Evolutionary conservation across 208 protist genomes (phyloP).

Genomic region (Wallacemonas sp.): DNA sequence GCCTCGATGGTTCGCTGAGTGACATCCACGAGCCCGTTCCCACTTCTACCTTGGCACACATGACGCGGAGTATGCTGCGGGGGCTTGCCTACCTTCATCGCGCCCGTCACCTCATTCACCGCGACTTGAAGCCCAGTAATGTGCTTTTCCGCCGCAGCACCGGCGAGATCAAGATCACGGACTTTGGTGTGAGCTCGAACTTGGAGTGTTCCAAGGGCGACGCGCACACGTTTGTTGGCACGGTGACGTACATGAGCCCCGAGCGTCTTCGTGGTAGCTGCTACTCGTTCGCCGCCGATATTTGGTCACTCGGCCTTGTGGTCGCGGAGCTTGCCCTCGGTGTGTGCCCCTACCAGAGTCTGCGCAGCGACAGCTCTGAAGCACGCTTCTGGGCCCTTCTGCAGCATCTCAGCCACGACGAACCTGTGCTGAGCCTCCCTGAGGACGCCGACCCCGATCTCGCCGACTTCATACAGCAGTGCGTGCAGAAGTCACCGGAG

Average conservation of each 20-base stretch:
- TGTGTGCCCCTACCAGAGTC: constrained; percentile 64
- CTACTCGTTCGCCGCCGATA: constrained; percentile 91
- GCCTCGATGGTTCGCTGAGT: constrained; percentile 87
- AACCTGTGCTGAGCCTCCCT: constrained; percentile 57
- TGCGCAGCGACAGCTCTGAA: constrained; percentile 60
- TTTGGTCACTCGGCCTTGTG: constrained; percentile 92
- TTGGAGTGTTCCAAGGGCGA: constrained; percentile 84
- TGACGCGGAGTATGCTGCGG: constrained; percentile 78
- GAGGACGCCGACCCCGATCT: constrained; percentile 44
- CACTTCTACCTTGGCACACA: constrained; percentile 43
- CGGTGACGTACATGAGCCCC: constrained; percentile 94
- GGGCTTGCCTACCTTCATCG: constrained; percentile 90
- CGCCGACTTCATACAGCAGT: constrained; percentile 66
- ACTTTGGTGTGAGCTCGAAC: constrained; percentile 93
- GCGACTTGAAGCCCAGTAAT: constrained; percentile 98
- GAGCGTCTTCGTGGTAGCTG: constrained; percentile 86
- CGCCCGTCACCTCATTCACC: constrained; percentile 91
- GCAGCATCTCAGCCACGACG: constrained; percentile 68
- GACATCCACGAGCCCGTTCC: constrained; percentile 58
- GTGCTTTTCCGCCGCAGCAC: constrained; percentile 90
- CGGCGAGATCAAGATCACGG: constrained; percentile 89
- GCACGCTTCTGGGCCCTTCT: constrained; percentile 84
- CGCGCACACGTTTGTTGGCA: constrained; percentile 91
- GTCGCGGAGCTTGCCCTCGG: constrained; percentile 89
- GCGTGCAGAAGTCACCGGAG: constrained; percentile 58